Base-by-base conservation (phyloP, 129 eudicot species). In the Helianthus tuberosus region DNA sequence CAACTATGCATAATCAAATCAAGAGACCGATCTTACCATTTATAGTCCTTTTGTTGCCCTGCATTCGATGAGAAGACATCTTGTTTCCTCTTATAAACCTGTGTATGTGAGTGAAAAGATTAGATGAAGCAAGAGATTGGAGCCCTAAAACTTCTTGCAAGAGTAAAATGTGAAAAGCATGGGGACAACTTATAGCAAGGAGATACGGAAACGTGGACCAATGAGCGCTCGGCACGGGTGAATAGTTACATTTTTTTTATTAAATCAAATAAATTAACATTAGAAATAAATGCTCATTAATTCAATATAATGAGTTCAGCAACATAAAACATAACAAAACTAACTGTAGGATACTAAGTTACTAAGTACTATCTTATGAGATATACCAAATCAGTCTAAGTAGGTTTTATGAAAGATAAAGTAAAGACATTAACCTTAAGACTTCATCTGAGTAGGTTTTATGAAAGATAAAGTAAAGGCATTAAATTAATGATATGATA, bases 211-310 rank as follows among this genome's bases (percentile, higher is more conserved):
- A 32, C 36, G 7, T 29, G 60, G 73, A 68, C 73, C 60, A 68
- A 68, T 48, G 73, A 68, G 73, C 73, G 12, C n/a, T 49, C 17
- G 49, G 73, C 12, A 68, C 1, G 5, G 8, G 44, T 61, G 8
- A 61, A 61, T 29, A 11, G 12, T 35, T 38, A 38, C 23, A 13
- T 64, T 29, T n/a, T 16, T 63, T n/a, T 61, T 6, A 64, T 32
- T n/a, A 15, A 7, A 69, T 9, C 36, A 13, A 14, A 68, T 32
- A 2, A 15, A 27, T 11, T 49, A 14, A 68, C 46, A 51, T 5
- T 48, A 48, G 8, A 8, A 20, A 6, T 50, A 29, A 68, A 68
- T 68, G 73, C 73, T 68, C 73, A 67, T 67, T 44, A 49, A 68
- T n/a, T 49, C 8, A 10, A 49, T 8, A 68, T 32, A 68, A 68